Conservation (phyloP, 805 yeast genomes). For the Saccharomyces jurei region DNA sequence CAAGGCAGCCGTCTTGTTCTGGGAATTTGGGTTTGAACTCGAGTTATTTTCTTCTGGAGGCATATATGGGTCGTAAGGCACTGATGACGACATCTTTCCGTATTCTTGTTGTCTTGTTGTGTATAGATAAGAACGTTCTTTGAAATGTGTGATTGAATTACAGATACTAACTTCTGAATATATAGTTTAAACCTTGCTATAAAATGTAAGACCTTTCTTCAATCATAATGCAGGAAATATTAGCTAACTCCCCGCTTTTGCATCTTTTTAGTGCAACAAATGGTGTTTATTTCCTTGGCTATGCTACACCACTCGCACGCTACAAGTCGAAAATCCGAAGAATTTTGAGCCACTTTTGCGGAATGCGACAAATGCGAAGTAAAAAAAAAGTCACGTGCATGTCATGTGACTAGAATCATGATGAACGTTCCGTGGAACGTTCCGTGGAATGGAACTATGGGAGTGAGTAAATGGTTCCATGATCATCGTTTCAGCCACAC, state of each 20-base stretch:
- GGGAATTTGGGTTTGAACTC: conserved; percentile 7
- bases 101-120: neutral
- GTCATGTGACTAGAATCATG: neutral
- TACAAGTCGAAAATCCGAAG: neutral
- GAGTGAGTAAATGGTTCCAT: neutral
- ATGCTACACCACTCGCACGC: neutral
- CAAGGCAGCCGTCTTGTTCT: conserved; percentile 66
- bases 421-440: neutral
- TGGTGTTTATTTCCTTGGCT: neutral
- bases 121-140: neutral
- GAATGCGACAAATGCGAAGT: neutral
- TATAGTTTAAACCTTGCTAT: neutral
- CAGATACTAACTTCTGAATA: neutral
- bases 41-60: conserved; percentile 45
- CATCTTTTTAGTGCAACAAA: neutral
- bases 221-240: neutral
- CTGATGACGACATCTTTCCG: conserved; percentile 59
- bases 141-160: neutral
- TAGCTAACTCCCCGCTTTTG: neutral
- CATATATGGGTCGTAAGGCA: conserved; percentile 80
- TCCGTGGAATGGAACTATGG: neutral
- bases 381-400: neutral
- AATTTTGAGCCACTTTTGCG: neutral
- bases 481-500: neutral
- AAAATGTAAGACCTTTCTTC: neutral